Evolutionary conservation across 495 filamentous ascomycete genomes (phyloP).

Genomic region (Xylaria curta): DNA sequence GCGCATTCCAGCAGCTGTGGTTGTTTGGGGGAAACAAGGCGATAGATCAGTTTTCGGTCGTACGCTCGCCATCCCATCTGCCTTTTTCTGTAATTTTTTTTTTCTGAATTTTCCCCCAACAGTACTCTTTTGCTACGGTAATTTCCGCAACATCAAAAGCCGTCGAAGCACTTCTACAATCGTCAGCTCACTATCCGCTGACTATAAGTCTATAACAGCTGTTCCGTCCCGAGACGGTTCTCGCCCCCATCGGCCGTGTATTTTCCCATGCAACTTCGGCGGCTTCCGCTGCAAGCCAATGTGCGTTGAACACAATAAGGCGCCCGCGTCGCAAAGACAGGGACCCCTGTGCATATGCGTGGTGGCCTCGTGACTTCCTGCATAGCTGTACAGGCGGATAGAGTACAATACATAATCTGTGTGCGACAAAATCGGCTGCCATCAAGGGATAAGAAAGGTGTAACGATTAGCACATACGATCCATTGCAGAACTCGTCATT

Average conservation of each 20-base stretch:
- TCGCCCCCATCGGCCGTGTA: constrained; percentile 2
- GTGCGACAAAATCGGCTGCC: neutral
- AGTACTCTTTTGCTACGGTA: neutral
- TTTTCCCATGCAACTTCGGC: constrained; percentile 12
- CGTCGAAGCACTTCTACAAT: neutral
- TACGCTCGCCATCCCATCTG: neutral
- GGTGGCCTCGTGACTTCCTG: constrained; percentile 26
- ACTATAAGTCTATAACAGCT: constrained; percentile 19
- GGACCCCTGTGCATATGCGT: constrained; percentile 13
- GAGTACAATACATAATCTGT: neutral
- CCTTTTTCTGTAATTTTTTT: neutral
- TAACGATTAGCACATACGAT: neutral
- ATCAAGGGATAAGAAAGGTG: neutral
- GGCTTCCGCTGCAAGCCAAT: constrained; percentile 19
- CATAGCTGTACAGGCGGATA: constrained; percentile 11
- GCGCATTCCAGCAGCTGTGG: neutral
- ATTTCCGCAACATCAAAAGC: neutral
- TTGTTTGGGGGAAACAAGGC: neutral
- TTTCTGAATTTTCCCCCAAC: too few relatives aligned
- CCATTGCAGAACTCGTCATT: constrained; percentile 3
- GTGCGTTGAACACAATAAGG: neutral
- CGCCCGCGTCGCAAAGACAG: constrained; percentile 7
- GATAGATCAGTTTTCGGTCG: neutral
- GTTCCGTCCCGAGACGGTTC: neutral
- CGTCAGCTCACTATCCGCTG: constrained; percentile 26